A percentile compares a stretch with the other conserved stretches of the same genome.
phyloP scores from a whole-genome alignment of 1,284 basidiomycete species.

The Ganoderma boninense region DNA sequence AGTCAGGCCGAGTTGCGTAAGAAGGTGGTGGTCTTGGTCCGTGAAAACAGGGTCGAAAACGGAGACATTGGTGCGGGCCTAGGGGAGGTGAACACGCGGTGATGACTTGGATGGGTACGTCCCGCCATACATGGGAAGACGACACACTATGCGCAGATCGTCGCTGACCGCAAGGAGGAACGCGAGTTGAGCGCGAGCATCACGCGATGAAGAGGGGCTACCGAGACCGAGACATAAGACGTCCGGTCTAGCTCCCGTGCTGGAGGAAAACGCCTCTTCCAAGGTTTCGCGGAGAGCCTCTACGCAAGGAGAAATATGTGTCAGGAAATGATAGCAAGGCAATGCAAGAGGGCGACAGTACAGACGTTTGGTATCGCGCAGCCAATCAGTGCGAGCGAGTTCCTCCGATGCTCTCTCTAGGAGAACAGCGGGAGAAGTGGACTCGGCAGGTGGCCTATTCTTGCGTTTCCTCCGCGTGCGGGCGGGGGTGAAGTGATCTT shows the following conservation, averaged over 20 bases:
- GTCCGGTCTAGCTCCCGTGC: conserved; percentile 20
- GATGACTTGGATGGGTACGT: conserved; percentile 24
- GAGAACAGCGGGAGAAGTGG: conserved; percentile 32
- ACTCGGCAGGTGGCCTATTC: conserved; percentile 34
- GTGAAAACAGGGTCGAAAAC: conserved; percentile 79
- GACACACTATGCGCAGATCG: conserved; percentile 64
- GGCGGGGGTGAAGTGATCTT: conserved; percentile 47
- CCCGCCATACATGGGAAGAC: conserved; percentile 32
- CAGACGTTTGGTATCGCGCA: conserved; percentile 40
- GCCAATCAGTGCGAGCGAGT: conserved; percentile 38
- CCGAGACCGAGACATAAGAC: conserved; percentile 75
- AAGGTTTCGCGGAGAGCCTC: conserved; percentile 47
- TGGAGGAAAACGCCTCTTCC: conserved; percentile 24
- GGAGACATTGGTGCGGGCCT: conserved; percentile 59
- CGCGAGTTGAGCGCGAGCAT: conserved; percentile 71
- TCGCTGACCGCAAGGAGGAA: conserved; percentile 66
- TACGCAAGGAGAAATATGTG: conserved; percentile 34
- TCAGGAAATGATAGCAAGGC: not conserved
- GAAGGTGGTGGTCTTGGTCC: conserved; percentile 59
- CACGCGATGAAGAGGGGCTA: conserved; percentile 65
- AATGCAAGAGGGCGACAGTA: conserved; percentile 37
- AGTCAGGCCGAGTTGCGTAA: conserved; percentile 57
- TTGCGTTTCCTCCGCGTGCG: conserved; percentile 43
- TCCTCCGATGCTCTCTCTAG: conserved; percentile 38
- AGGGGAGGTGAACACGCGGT: conserved; percentile 35